Conservation (phyloP, 805 yeast genomes). For the Ogataea nonfermentans region DNA sequence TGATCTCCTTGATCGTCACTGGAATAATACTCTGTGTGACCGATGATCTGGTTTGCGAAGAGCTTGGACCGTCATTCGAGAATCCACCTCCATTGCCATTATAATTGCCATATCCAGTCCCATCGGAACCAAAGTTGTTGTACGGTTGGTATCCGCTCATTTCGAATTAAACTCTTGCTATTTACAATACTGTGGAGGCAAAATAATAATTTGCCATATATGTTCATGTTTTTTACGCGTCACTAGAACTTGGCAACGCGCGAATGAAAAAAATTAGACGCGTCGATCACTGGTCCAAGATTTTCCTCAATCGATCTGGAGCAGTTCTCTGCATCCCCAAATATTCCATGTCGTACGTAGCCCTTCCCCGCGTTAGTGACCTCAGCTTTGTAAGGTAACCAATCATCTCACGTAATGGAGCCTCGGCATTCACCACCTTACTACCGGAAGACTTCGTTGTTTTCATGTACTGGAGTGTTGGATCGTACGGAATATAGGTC, state of each 20-base stretch:
- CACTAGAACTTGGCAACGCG: constrained; percentile 5
- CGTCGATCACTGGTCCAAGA: constrained; percentile 25
- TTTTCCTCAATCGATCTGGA: constrained; percentile 44
- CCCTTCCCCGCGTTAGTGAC: constrained; percentile 87
- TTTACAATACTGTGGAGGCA: constrained; percentile 10
- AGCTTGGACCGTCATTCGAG: constrained; percentile 22
- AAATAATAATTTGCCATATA: constrained; percentile 5
- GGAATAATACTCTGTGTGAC: constrained; percentile 48
- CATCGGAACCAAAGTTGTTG: constrained; percentile 34
- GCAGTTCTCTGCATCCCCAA: constrained; percentile 69
- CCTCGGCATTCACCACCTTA: constrained; percentile 69
- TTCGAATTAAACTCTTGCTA: constrained; percentile 1
- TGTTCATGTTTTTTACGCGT: constrained; percentile 12
- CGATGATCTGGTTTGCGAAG: constrained; percentile 28
- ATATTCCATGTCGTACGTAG: constrained; percentile 76
- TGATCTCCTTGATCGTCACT: constrained; percentile 71
- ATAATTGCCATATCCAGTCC: constrained; percentile 38
- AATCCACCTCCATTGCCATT: constrained; percentile 32
- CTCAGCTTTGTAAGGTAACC: constrained; percentile 80
- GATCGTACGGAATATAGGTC: constrained; percentile 75
- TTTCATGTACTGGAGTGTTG: constrained; percentile 46
- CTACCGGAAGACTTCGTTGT: constrained; percentile 31
- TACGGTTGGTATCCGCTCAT: constrained; percentile 39
- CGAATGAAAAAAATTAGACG: constrained; percentile 3
- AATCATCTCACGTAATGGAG: constrained; percentile 86